Evolutionary conservation across 306 rosid genomes (phyloP).

Genomic region (Vicia faba): DNA sequence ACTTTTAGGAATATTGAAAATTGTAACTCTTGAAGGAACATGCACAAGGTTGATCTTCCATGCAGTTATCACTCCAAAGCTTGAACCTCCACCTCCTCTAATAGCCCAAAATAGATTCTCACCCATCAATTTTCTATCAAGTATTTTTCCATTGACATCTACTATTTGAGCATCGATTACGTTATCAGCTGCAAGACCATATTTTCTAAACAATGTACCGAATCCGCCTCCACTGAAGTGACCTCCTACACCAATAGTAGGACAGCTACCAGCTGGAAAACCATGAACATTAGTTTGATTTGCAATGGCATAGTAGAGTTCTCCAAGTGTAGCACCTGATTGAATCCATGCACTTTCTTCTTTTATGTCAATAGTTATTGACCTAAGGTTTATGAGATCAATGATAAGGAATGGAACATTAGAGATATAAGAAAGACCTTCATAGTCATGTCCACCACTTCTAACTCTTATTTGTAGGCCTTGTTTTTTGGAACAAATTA

Average conservation of each 20-base stretch:
- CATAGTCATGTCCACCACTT: constrained; percentile 44
- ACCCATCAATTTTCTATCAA: constrained; percentile 48
- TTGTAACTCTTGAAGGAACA: constrained; percentile 45
- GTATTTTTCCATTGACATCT: constrained; percentile 46
- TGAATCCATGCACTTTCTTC: constrained; percentile 41
- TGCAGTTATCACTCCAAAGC: constrained; percentile 53
- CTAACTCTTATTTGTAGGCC: constrained; percentile 30
- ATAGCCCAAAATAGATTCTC: constrained; percentile 68
- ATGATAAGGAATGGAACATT: constrained; percentile 32
- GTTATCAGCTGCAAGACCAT: constrained; percentile 53
- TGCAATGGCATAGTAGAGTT: constrained; percentile 39
- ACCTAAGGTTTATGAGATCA: constrained; percentile 34
- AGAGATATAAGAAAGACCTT: constrained; percentile 41
- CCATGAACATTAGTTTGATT: constrained; percentile 31
- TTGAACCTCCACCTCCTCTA: constrained; percentile 67
- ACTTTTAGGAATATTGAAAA: constrained; percentile 34
- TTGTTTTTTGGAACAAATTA: constrained; percentile 26
- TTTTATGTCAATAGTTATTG: constrained; percentile 26
- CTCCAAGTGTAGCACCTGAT: constrained; percentile 46
- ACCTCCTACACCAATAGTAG: constrained; percentile 44
- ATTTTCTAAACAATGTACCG: constrained; percentile 48
- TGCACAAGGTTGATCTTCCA: constrained; percentile 52
- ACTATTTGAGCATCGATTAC: constrained; percentile 52
- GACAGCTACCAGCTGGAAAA: constrained; percentile 44
- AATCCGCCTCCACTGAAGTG: constrained; percentile 46